These are phyloP conservation scores for Hevea brasiliensis DNA, from an alignment of 345 rosid species.

Conservation along the genomic window DNA sequence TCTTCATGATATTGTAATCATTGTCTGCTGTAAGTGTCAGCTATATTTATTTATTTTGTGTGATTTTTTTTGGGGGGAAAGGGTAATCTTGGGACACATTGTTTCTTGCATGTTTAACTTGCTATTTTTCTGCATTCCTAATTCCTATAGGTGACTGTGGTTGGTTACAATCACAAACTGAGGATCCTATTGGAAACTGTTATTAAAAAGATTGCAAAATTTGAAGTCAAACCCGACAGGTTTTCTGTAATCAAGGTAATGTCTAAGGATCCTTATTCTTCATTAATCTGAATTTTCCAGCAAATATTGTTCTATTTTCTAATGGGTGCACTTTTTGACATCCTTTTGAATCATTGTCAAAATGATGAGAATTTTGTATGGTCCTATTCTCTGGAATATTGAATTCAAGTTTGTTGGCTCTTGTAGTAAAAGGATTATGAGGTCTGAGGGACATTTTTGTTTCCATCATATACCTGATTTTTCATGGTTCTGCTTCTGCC, in stretches of 20 bases:
- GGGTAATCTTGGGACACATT: background rate
- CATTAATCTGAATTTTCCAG: background rate
- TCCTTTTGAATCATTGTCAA: background rate
- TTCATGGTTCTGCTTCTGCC: background rate
- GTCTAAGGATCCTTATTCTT: background rate
- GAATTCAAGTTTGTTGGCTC: background rate
- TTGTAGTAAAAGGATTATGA: background rate
- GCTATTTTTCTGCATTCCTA: conserved; percentile 10
- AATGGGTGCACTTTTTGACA: background rate
- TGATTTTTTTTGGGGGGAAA: background rate
- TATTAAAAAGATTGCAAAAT: conserved; percentile 60
- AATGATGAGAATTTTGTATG: background rate
- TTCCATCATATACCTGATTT: background rate
- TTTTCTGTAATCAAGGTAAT: conserved; percentile 86
- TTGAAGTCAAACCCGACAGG: conserved; percentile 76
- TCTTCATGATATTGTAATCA: background rate
- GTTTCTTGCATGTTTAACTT: conserved; percentile 3
- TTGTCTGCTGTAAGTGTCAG: background rate
- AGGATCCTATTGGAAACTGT: conserved; percentile 75
- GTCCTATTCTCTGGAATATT: background rate
- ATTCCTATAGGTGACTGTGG: conserved; percentile 56
- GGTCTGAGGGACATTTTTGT: background rate
- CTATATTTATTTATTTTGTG: too few relatives aligned
- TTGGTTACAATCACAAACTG: conserved; percentile 90
- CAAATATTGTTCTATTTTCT: background rate